phyloP scores from a whole-genome alignment of 371 early-diverging fungal genomes.

The Haplosporangium sp. region DNA sequence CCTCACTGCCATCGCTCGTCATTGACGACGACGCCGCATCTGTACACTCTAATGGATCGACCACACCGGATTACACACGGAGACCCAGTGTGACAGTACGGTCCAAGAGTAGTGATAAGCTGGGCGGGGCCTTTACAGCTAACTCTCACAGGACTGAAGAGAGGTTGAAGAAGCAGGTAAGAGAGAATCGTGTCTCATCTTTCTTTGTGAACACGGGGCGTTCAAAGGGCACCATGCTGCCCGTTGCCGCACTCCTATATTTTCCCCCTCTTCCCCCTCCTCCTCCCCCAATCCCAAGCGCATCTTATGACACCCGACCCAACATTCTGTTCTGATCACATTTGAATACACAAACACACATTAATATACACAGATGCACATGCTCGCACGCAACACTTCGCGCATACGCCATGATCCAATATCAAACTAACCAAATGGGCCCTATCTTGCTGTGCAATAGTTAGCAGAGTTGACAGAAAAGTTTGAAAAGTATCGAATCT shows the following conservation, averaged over 20 bases:
- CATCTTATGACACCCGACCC: no score
- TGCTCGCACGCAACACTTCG: no score
- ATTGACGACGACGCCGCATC: slow-evolving; percentile 37
- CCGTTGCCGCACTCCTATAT: no score
- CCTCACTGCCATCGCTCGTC: slow-evolving; percentile 34
- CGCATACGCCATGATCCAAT: not conserved
- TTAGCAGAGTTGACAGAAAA: slow-evolving; percentile 39
- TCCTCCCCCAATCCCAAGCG: no score
- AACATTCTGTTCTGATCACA: no score
- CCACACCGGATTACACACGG: slow-evolving; percentile 25
- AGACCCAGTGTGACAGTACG: slow-evolving; percentile 21
- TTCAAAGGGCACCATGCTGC: slow-evolving; percentile 4
- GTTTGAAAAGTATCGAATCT: slow-evolving; percentile 35
- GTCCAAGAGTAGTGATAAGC: slow-evolving; percentile 39
- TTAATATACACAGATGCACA: not conserved
- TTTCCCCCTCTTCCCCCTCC: slow-evolving; percentile 8
- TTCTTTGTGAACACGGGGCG: no score
- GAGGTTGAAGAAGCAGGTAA: slow-evolving; percentile 41
- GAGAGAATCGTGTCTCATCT: not conserved
- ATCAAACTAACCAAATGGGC: not conserved
- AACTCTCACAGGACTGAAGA: slow-evolving; percentile 30
- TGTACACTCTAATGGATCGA: slow-evolving; percentile 40
- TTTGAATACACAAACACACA: no score
- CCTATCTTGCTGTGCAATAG: slow-evolving; percentile 3
- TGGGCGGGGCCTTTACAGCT: slow-evolving; percentile 19